These are phyloP conservation scores for Arabidopsis hybrid DNA, from an alignment of 441 rosid species.

Conservation along the genomic window DNA sequence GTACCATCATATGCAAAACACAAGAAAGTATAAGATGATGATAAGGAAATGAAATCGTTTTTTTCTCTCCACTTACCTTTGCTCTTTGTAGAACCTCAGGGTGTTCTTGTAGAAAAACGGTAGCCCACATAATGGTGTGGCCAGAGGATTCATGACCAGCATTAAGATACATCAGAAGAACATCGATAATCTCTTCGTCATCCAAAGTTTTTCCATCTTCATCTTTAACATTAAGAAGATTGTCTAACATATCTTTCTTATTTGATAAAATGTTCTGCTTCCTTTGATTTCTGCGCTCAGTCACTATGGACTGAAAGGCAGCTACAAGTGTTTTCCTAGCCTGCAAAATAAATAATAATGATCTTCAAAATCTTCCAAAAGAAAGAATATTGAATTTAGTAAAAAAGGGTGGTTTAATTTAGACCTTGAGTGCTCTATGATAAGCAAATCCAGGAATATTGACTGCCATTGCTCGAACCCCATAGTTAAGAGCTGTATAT, in stretches of 20 bases:
- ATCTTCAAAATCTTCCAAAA: slow-evolving; percentile 5
- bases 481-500: slow-evolving; percentile 74
- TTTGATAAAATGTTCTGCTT: slow-evolving; percentile 28
- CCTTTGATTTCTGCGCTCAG: slow-evolving; percentile 42
- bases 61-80: slow-evolving; percentile 29
- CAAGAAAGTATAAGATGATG: neutral
- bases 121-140: slow-evolving; percentile 88
- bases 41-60: neutral
- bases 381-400: neutral
- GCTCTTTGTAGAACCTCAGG: slow-evolving; percentile 47
- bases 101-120: slow-evolving; percentile 46
- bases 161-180: slow-evolving; percentile 82
- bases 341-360: slow-evolving; percentile 41
- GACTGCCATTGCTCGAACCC: slow-evolving; percentile 84
- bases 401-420: neutral
- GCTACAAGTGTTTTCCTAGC: slow-evolving; percentile 77
- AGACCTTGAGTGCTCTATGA: slow-evolving; percentile 77
- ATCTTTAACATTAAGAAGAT: slow-evolving; percentile 65
- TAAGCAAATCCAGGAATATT: slow-evolving; percentile 93
- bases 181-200: slow-evolving; percentile 78
- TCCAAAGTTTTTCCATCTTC: slow-evolving; percentile 68
- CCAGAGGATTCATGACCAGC: slow-evolving; percentile 98
- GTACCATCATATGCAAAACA: slow-evolving; percentile 6
- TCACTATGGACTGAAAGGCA: slow-evolving; percentile 45
- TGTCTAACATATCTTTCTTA: slow-evolving; percentile 83